Evolutionary conservation across 106 monocot species (phyloP).

Genomic region (Chionographis japonica): DNA sequence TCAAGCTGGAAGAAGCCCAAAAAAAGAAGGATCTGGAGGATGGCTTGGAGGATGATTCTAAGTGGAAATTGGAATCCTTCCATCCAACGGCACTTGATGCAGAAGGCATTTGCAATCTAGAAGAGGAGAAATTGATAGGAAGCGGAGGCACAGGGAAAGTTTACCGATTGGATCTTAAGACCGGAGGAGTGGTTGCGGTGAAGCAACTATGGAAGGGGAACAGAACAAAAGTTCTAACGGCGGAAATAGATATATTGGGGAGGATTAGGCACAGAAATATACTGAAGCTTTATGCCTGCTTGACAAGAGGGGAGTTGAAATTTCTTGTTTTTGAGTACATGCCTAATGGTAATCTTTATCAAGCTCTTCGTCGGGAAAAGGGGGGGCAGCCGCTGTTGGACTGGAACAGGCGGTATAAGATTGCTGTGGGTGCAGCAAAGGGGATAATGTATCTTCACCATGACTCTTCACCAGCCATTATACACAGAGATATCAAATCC

Average conservation of each 20-base stretch:
- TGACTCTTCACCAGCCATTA: constrained; percentile 63
- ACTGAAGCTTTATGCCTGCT: constrained; percentile 66
- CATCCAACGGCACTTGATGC: constrained; percentile 50
- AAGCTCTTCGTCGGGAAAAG: constrained; percentile 46
- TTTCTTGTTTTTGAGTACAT: constrained; percentile 76
- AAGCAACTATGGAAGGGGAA: constrained; percentile 55
- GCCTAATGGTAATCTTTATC: constrained; percentile 64
- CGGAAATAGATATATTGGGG: constrained; percentile 62
- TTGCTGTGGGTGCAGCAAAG: constrained; percentile 73
- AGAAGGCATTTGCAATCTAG: constrained; percentile 48
- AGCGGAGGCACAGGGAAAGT: constrained; percentile 65
- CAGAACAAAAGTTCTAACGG: constrained; percentile 26
- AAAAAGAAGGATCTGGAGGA: constrained; percentile 26
- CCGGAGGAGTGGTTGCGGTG: constrained; percentile 53
- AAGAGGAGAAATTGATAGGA: constrained; percentile 69
- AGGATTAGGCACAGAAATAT: constrained; percentile 77
- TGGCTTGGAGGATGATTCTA: constrained; percentile 9
- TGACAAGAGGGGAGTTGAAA: constrained; percentile 36
- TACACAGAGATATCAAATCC: constrained; percentile 85
- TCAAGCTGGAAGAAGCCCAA: constrained; percentile 36
- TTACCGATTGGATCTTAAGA: constrained; percentile 51
- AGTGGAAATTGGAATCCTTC: constrained; percentile 65
- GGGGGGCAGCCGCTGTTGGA: constrained; percentile 35
- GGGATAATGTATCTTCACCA: constrained; percentile 92
- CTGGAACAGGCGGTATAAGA: constrained; percentile 61